phyloP scores from a whole-genome alignment of 1,284 basidiomycete genomes.

The Exobasidium cylindrosporum region DNA sequence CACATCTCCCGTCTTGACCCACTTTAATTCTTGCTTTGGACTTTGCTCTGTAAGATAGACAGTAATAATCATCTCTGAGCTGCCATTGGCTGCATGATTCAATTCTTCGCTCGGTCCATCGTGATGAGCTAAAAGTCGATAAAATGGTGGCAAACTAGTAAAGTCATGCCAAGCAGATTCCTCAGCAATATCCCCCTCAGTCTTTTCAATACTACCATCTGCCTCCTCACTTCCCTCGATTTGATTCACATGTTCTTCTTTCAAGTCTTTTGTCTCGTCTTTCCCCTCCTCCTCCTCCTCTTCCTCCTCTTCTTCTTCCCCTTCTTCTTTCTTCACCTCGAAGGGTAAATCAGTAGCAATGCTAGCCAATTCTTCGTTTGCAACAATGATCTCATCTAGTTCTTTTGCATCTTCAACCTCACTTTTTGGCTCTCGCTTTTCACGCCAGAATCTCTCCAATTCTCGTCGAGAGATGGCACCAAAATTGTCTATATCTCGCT shows the following conservation, averaged over 20 bases:
- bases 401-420: not conserved
- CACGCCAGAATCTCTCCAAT: slow-evolving; percentile 24
- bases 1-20: slow-evolving; percentile 89
- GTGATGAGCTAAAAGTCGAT: slow-evolving; percentile 9
- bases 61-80: slow-evolving; percentile 15
- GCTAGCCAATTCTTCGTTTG: not conserved
- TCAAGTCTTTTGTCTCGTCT: not conserved
- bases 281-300: slow-evolving; percentile 1
- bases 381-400: slow-evolving; percentile 4
- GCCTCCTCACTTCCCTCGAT: slow-evolving; percentile 3
- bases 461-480: slow-evolving; percentile 23
- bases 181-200: not conserved
- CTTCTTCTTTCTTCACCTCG: slow-evolving; percentile 6
- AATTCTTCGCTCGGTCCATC: slow-evolving; percentile 6
- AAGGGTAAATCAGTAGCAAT: not conserved
- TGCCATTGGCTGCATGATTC: not conserved
- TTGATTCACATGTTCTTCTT: not conserved
- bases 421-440: not conserved
- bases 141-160: slow-evolving; percentile 16
- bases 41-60: slow-evolving; percentile 71
- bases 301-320: not conserved
- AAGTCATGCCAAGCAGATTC: not conserved
- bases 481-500: slow-evolving; percentile 27
- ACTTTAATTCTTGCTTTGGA: slow-evolving; percentile 82
- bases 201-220: not conserved